Base-by-base conservation (phyloP, 495 filamentous ascomycete species). In the Xylaria sp. region DNA sequence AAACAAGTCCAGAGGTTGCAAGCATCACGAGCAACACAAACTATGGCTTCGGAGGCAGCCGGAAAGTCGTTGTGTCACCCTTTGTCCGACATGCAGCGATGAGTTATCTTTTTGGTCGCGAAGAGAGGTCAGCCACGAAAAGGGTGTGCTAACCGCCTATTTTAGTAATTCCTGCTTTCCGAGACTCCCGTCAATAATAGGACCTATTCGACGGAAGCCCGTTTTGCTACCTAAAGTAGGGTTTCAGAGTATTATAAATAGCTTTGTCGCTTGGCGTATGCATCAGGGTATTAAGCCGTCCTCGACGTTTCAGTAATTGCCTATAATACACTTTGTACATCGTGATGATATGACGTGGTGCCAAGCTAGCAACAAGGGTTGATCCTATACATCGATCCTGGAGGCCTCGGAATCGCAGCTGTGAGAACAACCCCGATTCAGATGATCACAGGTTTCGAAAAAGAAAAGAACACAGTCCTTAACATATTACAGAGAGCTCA, bases 1-100 rank as follows among this genome's bases (percentile, higher is more conserved):
- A 37, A 19, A 33, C 11, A 33, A 19, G 31, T n/a, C 57, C 19
- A 8, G 19, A 59, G 12, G 24, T 59, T 37, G 33, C 57, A n/a
- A 12, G 57, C 33, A 37, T 59, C 17, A 59, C 33, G 31, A 59
- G 57, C 3, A 12, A 59, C 57, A 19, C 31, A 33, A 59, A 21
- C 33, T 21, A 37, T 24, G 7, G 17, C 12, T 19, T 48, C 41
- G 61, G 40, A 24, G 48, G 19, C 41, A 64, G 3, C 61, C 61
- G 40, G 24, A 31, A 35, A 26, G 14, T 35, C 41, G 11, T 3
- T 29, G 0, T 31, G 15, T 26, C 41, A 26, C 61, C 61, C 21
- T 64, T 43, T 48, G 61, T 31, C 61, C 61, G 61, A 35, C 61
- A 46, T 64, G 61, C 9, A 64, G 48, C 61, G 61, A 17, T 44